A percentile compares a stretch with the other conserved stretches of the same genome.
Evolutionary conservation across 176 grass and related monocot species (phyloP).

Genomic region (Musa troglodytarum): DNA sequence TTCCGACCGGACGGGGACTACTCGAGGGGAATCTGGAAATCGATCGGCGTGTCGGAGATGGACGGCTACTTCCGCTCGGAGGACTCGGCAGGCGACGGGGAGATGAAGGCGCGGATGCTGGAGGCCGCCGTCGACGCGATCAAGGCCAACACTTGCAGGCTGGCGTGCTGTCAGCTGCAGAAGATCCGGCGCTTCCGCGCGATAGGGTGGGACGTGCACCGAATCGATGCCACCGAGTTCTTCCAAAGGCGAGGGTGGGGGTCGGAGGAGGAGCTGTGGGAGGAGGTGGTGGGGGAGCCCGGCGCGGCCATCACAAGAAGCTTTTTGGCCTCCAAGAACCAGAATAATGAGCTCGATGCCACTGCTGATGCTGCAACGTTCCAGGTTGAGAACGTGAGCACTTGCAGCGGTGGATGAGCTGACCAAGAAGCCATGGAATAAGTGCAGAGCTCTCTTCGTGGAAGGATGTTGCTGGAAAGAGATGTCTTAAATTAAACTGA

Average conservation of each 20-base stretch:
- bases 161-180: conserved; percentile 46
- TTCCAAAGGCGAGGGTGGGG: conserved; percentile 34
- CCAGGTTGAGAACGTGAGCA: too few relatives aligned
- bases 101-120: conserved; percentile 26
- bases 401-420: too few relatives aligned
- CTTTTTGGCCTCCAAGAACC: neutral
- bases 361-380: too few relatives aligned
- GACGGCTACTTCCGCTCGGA: conserved; percentile 49
- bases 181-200: conserved; percentile 53
- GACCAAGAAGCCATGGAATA: too few relatives aligned
- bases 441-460: too few relatives aligned
- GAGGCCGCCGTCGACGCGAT: conserved; percentile 48
- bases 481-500: too few relatives aligned
- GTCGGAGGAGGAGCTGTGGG: neutral
- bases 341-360: too few relatives aligned
- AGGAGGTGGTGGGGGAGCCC: conserved; percentile 1
- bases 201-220: conserved; percentile 45
- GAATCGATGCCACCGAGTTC: conserved; percentile 63
- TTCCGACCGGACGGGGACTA: conserved; percentile 19
- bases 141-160: conserved; percentile 58
- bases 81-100: conserved; percentile 17
- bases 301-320: neutral
- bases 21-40: conserved; percentile 9
- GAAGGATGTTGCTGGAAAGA: too few relatives aligned
- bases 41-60: conserved; percentile 34